Evolutionary conservation across 352 stramenopile genomes (phyloP).

Genomic region (Aphanomyces cochlioides): DNA sequence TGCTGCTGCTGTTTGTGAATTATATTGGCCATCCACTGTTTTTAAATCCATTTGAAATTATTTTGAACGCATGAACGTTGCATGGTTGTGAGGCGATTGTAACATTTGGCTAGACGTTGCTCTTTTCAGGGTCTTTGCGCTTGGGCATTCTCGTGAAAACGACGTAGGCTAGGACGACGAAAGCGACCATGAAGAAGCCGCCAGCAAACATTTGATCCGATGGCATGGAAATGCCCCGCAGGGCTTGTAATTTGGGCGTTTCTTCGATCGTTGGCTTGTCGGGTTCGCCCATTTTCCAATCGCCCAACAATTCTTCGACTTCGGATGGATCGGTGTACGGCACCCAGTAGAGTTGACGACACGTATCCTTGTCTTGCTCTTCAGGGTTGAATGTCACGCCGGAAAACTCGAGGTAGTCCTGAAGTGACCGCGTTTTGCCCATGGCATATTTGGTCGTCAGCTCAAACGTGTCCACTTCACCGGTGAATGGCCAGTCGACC

Average conservation of each 20-base stretch:
- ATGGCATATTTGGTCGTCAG: conserved; percentile 30
- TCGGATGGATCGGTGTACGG: conserved; percentile 11
- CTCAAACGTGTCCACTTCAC: conserved; percentile 52
- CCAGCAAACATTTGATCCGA: no score
- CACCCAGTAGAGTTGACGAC: conserved; percentile 27
- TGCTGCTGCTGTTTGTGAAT: no score
- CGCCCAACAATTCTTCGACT: conserved; percentile 4
- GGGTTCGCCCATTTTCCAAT: conserved; percentile 7
- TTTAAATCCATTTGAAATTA: no score
- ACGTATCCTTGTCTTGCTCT: conserved; percentile 8
- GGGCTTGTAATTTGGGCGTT: no score
- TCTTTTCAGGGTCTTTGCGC: no score
- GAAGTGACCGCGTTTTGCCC: conserved; percentile 10
- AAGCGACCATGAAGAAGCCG: neutral
- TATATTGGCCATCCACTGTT: no score
- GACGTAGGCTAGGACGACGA: neutral
- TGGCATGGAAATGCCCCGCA: no score
- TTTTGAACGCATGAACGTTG: no score
- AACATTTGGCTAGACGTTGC: no score
- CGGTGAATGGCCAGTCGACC: conserved; percentile 54
- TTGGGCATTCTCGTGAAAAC: neutral
- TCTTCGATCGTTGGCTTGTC: neutral
- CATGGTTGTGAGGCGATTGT: no score
- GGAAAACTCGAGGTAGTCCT: conserved; percentile 19
- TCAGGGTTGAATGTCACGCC: conserved; percentile 13